Percentiles rank a stretch among this genome's conserved stretches.
Conservation (phyloP, 495 filamentous ascomycete genomes). For the Penicillium steckii region DNA sequence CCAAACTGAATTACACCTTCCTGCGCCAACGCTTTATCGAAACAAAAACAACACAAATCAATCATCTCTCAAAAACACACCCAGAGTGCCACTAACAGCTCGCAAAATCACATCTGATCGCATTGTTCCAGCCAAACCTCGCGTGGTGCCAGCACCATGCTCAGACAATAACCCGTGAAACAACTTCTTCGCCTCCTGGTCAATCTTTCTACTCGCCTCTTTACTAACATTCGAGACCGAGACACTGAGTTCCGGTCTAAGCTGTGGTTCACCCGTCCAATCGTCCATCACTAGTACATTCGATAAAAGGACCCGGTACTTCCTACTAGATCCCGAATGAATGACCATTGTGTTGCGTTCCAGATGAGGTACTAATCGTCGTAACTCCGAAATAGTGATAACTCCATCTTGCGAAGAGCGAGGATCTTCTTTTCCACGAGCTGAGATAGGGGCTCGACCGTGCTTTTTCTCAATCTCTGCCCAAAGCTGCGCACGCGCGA, state of each 20-base stretch:
- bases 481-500: slow-evolving; percentile 42
- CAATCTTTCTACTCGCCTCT: slow-evolving; percentile 26
- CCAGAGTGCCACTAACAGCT: slow-evolving; percentile 35
- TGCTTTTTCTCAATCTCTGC: slow-evolving; percentile 32
- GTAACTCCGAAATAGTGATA: slow-evolving; percentile 27
- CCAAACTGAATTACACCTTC: background rate
- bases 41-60: slow-evolving; percentile 5
- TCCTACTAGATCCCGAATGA: slow-evolving; percentile 12
- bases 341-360: slow-evolving; percentile 43
- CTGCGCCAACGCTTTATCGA: slow-evolving; percentile 13
- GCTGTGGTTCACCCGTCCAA: slow-evolving; percentile 42
- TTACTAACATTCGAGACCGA: slow-evolving; percentile 16
- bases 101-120: slow-evolving; percentile 31
- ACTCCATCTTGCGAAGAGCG: background rate
- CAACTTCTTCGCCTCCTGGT: slow-evolving; percentile 38
- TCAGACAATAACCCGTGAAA: slow-evolving; percentile 40
- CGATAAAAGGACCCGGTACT: slow-evolving; percentile 27
- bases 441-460: background rate
- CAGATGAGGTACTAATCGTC: slow-evolving; percentile 35
- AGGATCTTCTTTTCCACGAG: background rate
- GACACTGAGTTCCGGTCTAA: slow-evolving; percentile 35
- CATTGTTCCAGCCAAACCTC: slow-evolving; percentile 10
- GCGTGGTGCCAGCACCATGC: slow-evolving; percentile 8
- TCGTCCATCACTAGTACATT: slow-evolving; percentile 36
- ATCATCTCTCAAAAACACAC: slow-evolving; percentile 30